These are phyloP conservation scores for Picochlorum sp. DNA, from an alignment of 139 green algal species.

Conservation along the genomic window DNA sequence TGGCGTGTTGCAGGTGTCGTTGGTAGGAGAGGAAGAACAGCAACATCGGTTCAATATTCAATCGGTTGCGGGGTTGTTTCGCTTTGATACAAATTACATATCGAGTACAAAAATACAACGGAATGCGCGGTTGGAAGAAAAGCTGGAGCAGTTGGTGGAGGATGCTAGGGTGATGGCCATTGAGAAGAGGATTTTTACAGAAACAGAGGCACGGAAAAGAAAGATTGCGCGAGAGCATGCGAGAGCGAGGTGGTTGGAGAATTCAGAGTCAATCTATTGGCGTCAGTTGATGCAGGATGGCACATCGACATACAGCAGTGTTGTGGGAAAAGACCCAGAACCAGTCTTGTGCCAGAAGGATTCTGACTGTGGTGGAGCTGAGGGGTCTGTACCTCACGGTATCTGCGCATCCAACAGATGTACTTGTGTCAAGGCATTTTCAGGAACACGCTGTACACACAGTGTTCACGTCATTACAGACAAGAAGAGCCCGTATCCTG, in stretches of 20 bases:
- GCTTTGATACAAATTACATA: too few species aligned
- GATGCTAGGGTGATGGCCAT: constrained; percentile 5
- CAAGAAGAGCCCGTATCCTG: too few species aligned
- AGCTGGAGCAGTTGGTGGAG: neutral
- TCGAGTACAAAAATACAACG: neutral
- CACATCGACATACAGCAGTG: neutral
- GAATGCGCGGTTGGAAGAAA: constrained; percentile 7
- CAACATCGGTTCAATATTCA: too few species aligned
- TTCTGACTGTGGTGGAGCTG: neutral
- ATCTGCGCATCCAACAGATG: neutral
- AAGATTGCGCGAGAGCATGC: neutral
- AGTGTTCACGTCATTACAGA: neutral
- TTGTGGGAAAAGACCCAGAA: neutral
- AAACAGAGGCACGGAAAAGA: neutral
- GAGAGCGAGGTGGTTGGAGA: neutral
- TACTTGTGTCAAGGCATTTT: neutral
- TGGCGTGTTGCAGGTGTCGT: too few species aligned
- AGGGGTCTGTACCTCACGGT: constrained; percentile 4
- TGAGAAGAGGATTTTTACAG: constrained; percentile 11
- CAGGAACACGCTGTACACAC: neutral
- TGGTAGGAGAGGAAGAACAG: too few species aligned
- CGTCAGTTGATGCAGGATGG: neutral
- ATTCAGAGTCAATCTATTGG: neutral
- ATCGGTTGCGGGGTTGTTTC: too few species aligned
- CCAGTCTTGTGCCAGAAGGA: neutral